Evolutionary conservation across 139 green algal genomes (phyloP), one percentile per base, ranked within the genome.

Genomic region (Chlorella sorokiniana): DNA sequence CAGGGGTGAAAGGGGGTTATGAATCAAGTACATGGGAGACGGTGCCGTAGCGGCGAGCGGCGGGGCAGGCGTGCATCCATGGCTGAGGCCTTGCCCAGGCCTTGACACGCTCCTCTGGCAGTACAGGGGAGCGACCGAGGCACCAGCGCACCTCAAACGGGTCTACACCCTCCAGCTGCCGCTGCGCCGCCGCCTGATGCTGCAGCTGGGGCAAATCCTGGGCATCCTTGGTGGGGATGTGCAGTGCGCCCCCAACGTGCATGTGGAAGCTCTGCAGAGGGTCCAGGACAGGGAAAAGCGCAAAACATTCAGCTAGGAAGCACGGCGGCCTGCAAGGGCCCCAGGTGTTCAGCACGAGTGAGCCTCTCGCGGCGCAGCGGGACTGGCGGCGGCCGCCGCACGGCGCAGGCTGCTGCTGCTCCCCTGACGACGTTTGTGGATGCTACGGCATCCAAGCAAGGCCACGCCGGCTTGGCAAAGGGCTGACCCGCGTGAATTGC

Each of bases 211-310:
- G 79, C 35, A 54, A 51, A 27, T 59, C 44, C 45, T 70, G 27
- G 11, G 81, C 81, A 41, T 86, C 64, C 25, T 22, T 18, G 7
- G 71, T 85, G 71, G 88, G 88, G 20, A 91, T 78, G 40, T 68
- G 67, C 16, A 91, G 73, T 20, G 76, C 51, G 14, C 63, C 88
- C 3, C 88, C 88, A 9, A 91, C 70, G 78, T 91, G 88, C 63
- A 91, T 71, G 37, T 70, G 75, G 79, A 89, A 89, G 68, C 38
- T 89, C 88, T 91, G 86, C 78, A 74, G 48, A n/a, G n/a, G 65
- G 65, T 22, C 5, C 3, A 83, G 45, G 38, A 71, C 27, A 41
- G n/a, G n/a, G n/a, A n/a, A n/a, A n/a, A n/a, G n/a, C n/a, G n/a
- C n/a, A n/a, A n/a, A n/a, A n/a, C n/a, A n/a, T n/a, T n/a, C n/a